A percentile compares a stretch with the other conserved stretches of the same genome.
Conservation (phyloP, 1,284 basidiomycete species). For the Fomitopsis palustris region DNA sequence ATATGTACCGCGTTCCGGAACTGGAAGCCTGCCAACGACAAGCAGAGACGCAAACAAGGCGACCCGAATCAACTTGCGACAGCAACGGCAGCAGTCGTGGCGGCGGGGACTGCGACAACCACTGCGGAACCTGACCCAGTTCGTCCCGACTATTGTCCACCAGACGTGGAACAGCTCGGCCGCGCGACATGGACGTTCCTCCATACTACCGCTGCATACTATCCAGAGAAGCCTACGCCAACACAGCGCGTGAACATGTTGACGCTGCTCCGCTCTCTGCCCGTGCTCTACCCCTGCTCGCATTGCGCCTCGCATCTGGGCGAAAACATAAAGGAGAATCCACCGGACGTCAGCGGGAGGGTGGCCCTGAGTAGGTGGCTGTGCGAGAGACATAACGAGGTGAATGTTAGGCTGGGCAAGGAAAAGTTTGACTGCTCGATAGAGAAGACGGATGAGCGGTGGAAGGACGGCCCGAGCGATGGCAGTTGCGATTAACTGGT, state of each 20-base stretch:
- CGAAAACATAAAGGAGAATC: conserved; percentile 56
- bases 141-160: conserved; percentile 73
- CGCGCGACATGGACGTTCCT: conserved; percentile 95
- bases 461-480: conserved; percentile 88
- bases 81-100: conserved; percentile 39
- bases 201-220: conserved; percentile 91
- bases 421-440: conserved; percentile 72
- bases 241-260: conserved; percentile 80
- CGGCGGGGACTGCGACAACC: conserved; percentile 31
- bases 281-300: conserved; percentile 82
- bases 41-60: conserved; percentile 6
- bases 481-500: conserved; percentile 62
- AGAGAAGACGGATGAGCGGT: conserved; percentile 72
- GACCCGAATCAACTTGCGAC: neutral
- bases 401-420: conserved; percentile 86
- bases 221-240: conserved; percentile 74
- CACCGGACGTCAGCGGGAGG: conserved; percentile 74
- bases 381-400: conserved; percentile 88
- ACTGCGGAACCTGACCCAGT: conserved; percentile 31
- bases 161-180: conserved; percentile 84
- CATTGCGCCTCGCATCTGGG: conserved; percentile 83
- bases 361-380: conserved; percentile 78
- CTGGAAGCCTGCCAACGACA: conserved; percentile 54
- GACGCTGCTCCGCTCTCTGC: conserved; percentile 71
- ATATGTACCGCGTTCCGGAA: conserved; percentile 80